These are phyloP conservation scores for Begonia loranthoides DNA, from an alignment of 306 rosid species.

Conservation along the genomic window DNA sequence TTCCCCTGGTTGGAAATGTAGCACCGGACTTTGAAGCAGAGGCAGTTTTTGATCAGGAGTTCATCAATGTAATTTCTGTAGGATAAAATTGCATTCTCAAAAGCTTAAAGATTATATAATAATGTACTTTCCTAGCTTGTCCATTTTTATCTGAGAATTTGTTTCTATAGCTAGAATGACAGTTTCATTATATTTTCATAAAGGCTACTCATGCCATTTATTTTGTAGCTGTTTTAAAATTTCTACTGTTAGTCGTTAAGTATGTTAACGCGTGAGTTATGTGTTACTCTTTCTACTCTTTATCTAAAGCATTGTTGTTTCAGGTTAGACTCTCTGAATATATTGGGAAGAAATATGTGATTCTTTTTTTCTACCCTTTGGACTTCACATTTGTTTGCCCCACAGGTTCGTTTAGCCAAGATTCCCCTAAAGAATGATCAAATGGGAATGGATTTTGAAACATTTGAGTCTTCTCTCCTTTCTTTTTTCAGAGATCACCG, in stretches of 20 bases:
- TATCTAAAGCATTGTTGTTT: slow-evolving; percentile 7
- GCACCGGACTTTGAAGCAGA: slow-evolving; percentile 1
- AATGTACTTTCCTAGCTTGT: no score
- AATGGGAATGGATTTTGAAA: neutral
- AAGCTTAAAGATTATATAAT: no score
- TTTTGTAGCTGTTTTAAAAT: no score
- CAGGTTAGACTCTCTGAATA: slow-evolving; percentile 90
- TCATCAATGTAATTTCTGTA: slow-evolving; percentile 1
- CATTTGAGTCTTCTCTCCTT: neutral
- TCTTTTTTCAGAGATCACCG: slow-evolving; percentile 65
- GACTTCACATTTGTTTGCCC: slow-evolving; percentile 97
- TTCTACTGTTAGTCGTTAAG: no score
- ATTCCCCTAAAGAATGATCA: neutral
- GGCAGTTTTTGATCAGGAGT: slow-evolving; percentile 2
- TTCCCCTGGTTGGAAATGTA: slow-evolving; percentile 1
- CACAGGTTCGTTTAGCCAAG: slow-evolving; percentile 41
- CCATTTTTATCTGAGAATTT: no score
- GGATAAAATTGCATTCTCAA: neutral
- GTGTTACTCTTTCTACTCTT: neutral
- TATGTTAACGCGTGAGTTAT: no score
- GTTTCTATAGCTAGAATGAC: no score
- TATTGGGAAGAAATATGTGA: slow-evolving; percentile 81
- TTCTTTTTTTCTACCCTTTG: slow-evolving; percentile 90
- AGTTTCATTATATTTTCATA: no score
- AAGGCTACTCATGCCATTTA: no score